A percentile compares a stretch with the other conserved stretches of the same genome.
Evolutionary conservation across 495 filamentous ascomycete genomes (phyloP).

Genomic region (Annulohypoxylon maeteangense): DNA sequence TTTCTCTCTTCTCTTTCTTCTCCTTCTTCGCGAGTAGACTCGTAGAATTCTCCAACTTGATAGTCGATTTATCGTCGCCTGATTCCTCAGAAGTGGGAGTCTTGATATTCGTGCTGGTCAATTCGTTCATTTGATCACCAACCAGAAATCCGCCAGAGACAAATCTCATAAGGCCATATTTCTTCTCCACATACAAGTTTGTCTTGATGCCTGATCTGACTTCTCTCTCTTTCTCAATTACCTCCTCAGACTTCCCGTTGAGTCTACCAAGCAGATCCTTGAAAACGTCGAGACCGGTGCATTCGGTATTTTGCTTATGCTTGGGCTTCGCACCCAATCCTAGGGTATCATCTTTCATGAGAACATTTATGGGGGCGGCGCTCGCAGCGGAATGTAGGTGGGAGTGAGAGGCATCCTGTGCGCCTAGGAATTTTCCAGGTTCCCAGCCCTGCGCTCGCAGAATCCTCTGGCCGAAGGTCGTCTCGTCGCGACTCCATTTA

Average conservation of each 20-base stretch:
- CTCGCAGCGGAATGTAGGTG: slow-evolving; percentile 79
- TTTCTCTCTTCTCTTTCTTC: slow-evolving; percentile 45
- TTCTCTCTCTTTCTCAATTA: slow-evolving; percentile 71
- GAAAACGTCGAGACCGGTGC: slow-evolving; percentile 83
- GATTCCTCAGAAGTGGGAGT: neutral
- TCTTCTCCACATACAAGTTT: slow-evolving; percentile 72
- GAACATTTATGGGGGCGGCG: slow-evolving; percentile 79
- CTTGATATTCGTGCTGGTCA: slow-evolving; percentile 18
- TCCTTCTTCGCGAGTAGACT: slow-evolving; percentile 10
- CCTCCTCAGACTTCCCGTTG: slow-evolving; percentile 82
- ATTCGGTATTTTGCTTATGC: slow-evolving; percentile 72
- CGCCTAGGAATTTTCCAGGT: slow-evolving; percentile 83
- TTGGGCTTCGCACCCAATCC: slow-evolving; percentile 80
- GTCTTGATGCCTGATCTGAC: slow-evolving; percentile 70
- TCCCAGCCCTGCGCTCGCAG: slow-evolving; percentile 89
- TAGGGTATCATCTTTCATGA: slow-evolving; percentile 87
- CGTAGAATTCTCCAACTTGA: slow-evolving; percentile 13
- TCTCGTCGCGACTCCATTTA: slow-evolving; percentile 83
- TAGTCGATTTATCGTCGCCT: slow-evolving; percentile 12
- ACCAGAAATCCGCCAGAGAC: slow-evolving; percentile 82
- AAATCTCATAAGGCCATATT: slow-evolving; percentile 80
- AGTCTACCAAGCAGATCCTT: slow-evolving; percentile 85
- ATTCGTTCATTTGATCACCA: slow-evolving; percentile 66
- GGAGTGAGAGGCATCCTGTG: slow-evolving; percentile 74
- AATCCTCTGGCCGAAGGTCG: slow-evolving; percentile 85